A percentile compares a stretch with the other conserved stretches of the same genome.
Conservation (phyloP, 192 early-diverging fungal species). For the Irineochytrium annulatum region DNA sequence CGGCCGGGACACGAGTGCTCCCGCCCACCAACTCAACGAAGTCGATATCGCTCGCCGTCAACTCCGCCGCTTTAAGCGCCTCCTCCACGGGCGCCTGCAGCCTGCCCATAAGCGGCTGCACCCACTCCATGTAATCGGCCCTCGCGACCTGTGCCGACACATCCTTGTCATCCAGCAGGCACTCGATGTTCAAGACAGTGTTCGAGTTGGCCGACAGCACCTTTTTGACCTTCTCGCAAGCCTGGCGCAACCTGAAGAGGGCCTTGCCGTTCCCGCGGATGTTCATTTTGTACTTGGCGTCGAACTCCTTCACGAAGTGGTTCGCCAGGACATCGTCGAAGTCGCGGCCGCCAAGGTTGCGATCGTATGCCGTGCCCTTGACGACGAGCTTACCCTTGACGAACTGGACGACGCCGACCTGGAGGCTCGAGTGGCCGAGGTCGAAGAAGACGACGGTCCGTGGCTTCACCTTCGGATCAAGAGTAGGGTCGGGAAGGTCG, state of each 20-base stretch:
- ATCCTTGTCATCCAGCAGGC: constrained; percentile 94
- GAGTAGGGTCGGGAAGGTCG: constrained; percentile 80
- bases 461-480: constrained; percentile 65
- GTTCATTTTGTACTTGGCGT: constrained; percentile 94
- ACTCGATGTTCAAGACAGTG: constrained; percentile 91
- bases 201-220: constrained; percentile 87
- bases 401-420: constrained; percentile 84
- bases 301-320: constrained; percentile 81
- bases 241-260: constrained; percentile 81
- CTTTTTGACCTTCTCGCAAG: constrained; percentile 95
- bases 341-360: constrained; percentile 91
- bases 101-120: constrained; percentile 64
- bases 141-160: constrained; percentile 79
- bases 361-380: constrained; percentile 86
- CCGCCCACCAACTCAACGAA: constrained; percentile 94
- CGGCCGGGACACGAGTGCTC: constrained; percentile 86
- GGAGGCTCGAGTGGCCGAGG: constrained; percentile 85
- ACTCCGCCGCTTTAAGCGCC: constrained; percentile 70
- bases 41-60: constrained; percentile 80
- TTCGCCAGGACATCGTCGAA: constrained; percentile 88
- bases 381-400: constrained; percentile 94
- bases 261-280: constrained; percentile 86
- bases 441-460: constrained; percentile 91
- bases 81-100: constrained; percentile 69
- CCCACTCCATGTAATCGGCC: constrained; percentile 80